Base-by-base conservation (phyloP, 495 filamentous ascomycete species). In the Aspergillus panamensis region DNA sequence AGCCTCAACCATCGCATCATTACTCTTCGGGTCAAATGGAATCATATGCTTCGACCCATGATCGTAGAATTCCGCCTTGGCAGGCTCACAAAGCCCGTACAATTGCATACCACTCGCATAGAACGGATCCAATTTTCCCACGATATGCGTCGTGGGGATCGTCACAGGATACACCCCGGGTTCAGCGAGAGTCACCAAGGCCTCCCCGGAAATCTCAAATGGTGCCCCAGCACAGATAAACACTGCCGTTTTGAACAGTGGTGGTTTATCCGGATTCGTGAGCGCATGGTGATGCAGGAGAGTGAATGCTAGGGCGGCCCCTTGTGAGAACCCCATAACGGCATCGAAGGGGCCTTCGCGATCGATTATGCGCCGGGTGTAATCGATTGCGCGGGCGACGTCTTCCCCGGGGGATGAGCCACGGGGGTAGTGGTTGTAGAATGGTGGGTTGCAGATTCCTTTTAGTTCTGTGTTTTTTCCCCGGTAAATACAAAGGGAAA, bases 261-360 rank as follows among this genome's bases (percentile, higher is more conserved):
- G 65, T 48, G 61, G 52, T 1, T 29, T 48, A 3, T 12, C 17
- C 3, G 56, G 48, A 19, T 73, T 56, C 1, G 51, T 60, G 44
- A 72, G 63, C n/a, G 63, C 66, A 42, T 76, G 70, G 30, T 74
- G 66, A 7, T 65, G 55, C 17, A 81, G 61, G 19, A 78, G 55
- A 2, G 65, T 62, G 6, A 62, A 67, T 8, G 74, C 73, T 0
- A 80, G 66, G 1, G 70, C 73, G 3, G 67, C 76, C 32, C 77
- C 77, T 44, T 80, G 74, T 8, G 73, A 77, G 61, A 78, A 80
- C 8, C 73, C 76, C 53, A 80, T 71, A 8, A 80, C 69, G 2
- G 61, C 77, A 32, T 80, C 77, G 51, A 78, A 80, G n/a, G 77
- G 77, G 7, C 74, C 74, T 14, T 75, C 57, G 3, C 51, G 59